phyloP scores from a whole-genome alignment of 257 asterid species.

The Przewalskia tangutica region DNA sequence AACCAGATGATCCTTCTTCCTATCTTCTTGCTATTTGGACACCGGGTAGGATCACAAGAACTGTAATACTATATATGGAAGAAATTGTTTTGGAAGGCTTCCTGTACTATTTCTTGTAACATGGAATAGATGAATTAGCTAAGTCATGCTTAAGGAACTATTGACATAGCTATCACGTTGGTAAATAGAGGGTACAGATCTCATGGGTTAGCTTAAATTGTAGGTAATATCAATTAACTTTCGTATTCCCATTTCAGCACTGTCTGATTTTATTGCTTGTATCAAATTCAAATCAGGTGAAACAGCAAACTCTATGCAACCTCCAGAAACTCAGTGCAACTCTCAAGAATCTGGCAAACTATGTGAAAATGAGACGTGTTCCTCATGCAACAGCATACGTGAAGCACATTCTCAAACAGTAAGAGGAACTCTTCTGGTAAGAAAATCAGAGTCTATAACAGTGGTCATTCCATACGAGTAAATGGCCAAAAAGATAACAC shows the following conservation, averaged over 20 bases:
- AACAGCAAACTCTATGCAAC: conserved; percentile 72
- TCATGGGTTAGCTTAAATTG: background rate
- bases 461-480: background rate
- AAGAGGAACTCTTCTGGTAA: conserved; percentile 93
- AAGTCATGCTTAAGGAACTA: background rate
- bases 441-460: background rate
- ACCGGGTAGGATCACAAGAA: conserved; percentile 55
- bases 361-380: conserved; percentile 67
- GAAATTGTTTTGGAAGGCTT: background rate
- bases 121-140: background rate
- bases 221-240: background rate
- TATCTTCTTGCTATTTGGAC: conserved; percentile 98
- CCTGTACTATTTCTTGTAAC: background rate
- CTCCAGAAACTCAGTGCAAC: conserved; percentile 71
- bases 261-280: conserved; percentile 5
- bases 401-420: conserved; percentile 82
- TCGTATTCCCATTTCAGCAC: background rate
- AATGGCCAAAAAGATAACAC: background rate
- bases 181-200: background rate
- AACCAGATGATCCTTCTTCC: conserved; percentile 84
- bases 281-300: conserved; percentile 48
- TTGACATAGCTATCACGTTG: background rate
- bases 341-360: conserved; percentile 50
- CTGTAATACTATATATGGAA: background rate
- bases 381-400: conserved; percentile 77